Conservation (phyloP, 352 stramenopile species). For the Pythium phragmitis region DNA sequence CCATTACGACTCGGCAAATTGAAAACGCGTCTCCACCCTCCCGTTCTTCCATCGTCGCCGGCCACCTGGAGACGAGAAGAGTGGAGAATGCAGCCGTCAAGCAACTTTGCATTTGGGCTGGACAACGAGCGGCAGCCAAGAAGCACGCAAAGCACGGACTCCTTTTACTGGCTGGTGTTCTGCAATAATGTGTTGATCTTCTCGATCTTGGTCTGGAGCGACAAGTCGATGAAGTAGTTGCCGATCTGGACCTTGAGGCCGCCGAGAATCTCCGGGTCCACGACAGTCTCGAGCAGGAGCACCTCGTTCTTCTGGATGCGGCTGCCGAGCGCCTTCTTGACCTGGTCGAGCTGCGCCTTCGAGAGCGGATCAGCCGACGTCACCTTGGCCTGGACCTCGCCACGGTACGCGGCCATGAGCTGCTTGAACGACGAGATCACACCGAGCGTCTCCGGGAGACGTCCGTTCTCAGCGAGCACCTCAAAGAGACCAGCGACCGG, state of each 20-base stretch:
- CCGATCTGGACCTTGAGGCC: conserved; percentile 97
- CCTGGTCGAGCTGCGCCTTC: conserved; percentile 90
- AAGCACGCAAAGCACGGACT: background rate
- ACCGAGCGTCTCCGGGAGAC: conserved; percentile 86
- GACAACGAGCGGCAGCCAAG: background rate
- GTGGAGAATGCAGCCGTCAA: no score
- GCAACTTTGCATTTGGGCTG: background rate
- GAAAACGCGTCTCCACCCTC: no score
- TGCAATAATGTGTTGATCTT: conserved; percentile 89
- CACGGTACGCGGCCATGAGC: conserved; percentile 95
- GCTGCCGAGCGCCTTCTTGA: conserved; percentile 91
- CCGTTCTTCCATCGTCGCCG: no score
- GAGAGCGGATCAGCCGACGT: conserved; percentile 93
- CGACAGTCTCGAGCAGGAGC: conserved; percentile 89
- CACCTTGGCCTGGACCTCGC: conserved; percentile 95
- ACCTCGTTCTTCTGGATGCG: conserved; percentile 90
- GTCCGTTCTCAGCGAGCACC: conserved; percentile 95
- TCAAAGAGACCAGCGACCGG: conserved; percentile 96
- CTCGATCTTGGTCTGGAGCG: conserved; percentile 94
- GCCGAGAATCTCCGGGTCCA: conserved; percentile 94
- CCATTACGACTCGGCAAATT: conserved; percentile 7
- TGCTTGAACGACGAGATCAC: conserved; percentile 91
- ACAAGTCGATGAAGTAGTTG: conserved; percentile 98
- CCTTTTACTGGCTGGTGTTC: conserved; percentile 39
- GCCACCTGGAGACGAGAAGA: no score